These are phyloP conservation scores for Cryptosporidium meleagridis DNA, from an alignment of 169 alveolate species.

Conservation along the genomic window DNA sequence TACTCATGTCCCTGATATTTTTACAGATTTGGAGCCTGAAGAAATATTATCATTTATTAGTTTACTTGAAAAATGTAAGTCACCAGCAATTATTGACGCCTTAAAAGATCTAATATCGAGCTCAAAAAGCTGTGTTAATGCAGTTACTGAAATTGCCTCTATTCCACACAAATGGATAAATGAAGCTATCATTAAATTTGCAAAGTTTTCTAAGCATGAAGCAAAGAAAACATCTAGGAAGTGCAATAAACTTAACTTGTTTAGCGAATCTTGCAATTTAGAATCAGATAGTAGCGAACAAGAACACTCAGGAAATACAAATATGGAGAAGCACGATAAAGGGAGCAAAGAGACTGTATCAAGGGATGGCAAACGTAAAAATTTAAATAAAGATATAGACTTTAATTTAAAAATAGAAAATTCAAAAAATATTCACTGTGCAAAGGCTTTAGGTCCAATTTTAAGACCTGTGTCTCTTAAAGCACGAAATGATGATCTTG, in stretches of 20 bases:
- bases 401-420: background rate
- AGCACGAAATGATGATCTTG: background rate
- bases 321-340: background rate
- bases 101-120: background rate
- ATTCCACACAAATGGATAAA: constrained; percentile 25
- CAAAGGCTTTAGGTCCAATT: constrained; percentile 45
- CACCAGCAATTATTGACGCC: constrained; percentile 4
- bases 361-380: background rate
- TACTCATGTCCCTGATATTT: constrained; percentile 58
- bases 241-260: background rate
- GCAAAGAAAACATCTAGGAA: background rate
- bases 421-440: constrained; percentile 29
- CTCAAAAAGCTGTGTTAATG: constrained; percentile 21
- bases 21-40: constrained; percentile 30
- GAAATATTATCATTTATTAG: constrained; percentile 36
- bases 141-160: background rate
- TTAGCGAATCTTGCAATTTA: background rate
- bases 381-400: background rate
- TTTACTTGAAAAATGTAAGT: constrained; percentile 19
- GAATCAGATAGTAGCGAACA: background rate
- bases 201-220: background rate
- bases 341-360: background rate
- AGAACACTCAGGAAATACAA: background rate
- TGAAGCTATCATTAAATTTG: background rate
- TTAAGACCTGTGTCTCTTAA: constrained; percentile 44